A percentile compares a stretch with the other conserved stretches of the same genome.
phyloP scores from a whole-genome alignment of 129 eudicot genomes.

The Rutidosis leptorrhynchoides region DNA sequence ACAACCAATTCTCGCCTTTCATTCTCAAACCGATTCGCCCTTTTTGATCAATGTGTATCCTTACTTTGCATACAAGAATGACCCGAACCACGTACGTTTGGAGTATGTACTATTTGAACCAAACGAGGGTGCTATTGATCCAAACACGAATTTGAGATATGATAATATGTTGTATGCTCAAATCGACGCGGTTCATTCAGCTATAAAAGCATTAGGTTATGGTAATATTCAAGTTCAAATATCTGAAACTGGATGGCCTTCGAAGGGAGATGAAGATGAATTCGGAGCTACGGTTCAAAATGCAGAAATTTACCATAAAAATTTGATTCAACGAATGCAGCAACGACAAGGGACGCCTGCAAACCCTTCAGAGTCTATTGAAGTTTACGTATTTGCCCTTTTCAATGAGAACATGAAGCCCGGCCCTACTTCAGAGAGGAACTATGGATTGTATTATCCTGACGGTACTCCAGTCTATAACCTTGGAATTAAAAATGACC shows the following conservation, averaged over 20 bases:
- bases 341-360: slow-evolving; percentile 79
- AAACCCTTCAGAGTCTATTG: slow-evolving; percentile 65
- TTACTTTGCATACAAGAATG: slow-evolving; percentile 81
- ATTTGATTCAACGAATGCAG: slow-evolving; percentile 62
- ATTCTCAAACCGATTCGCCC: slow-evolving; percentile 57
- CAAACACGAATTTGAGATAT: slow-evolving; percentile 56
- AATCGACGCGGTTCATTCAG: slow-evolving; percentile 89
- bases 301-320: slow-evolving; percentile 78
- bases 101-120: slow-evolving; percentile 77
- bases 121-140: slow-evolving; percentile 58
- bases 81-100: slow-evolving; percentile 54
- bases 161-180: slow-evolving; percentile 98
- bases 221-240: slow-evolving; percentile 55
- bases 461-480: slow-evolving; percentile 77
- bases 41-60: slow-evolving; percentile 91
- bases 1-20: slow-evolving; percentile 66
- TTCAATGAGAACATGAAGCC: slow-evolving; percentile 86
- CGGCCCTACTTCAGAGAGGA: slow-evolving; percentile 94
- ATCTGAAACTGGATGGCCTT: slow-evolving; percentile 99
- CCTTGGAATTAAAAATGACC: slow-evolving; percentile 59
- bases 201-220: slow-evolving; percentile 71
- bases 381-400: slow-evolving; percentile 84
- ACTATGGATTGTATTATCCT: slow-evolving; percentile 91
- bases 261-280: slow-evolving; percentile 83
- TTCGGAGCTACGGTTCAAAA: slow-evolving; percentile 74